Base-by-base conservation (phyloP, 176 grass and related monocot species). In the Phoenix dactylifera region DNA sequence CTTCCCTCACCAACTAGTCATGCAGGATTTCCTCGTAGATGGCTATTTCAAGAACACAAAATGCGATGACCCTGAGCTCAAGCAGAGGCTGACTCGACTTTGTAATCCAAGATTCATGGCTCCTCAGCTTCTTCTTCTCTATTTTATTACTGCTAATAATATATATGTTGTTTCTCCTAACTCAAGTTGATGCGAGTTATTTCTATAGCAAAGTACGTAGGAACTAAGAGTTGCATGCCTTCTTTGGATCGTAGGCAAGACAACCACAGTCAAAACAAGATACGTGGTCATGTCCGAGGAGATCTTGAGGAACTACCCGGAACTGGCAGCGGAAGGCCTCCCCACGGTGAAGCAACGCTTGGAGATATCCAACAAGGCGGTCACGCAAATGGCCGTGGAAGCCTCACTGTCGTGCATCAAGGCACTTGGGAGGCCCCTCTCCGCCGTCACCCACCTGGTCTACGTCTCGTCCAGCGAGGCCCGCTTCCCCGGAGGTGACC, bases 201-300 rank as follows among this genome's bases (percentile, higher is more conserved):
- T 28, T 28, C 26, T 28, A 4, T 4, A 28, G 5, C 26, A 28
- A 4, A 28, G 3, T 28, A 28, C 26, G 5, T 4, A 44, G 9
- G 1, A 44, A 44, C 9, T 44, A 14, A 44, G 10, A 7, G 4
- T 32, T 12, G 26, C 26, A 3, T 44, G 7, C 2, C 6, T 44
- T 44, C 10, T 24, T 62, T 24, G 30, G 64, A 12, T 32, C 29
- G 52, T 56, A 93, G 83, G 84, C 69, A 82, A 94, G 67, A 88
- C 77, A 50, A 85, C 89, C 9, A 88, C 84, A 15, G 84, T 94
- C 44, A 94, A 85, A 55, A 94, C 84, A 2, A 57, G 89, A 26
- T 94, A 94, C 29, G 84, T 85, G 22, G 84, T 88, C 24, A 84
- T 94, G 89, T 79, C 81, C 18, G 89, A 94, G n/a, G 89, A 94